Evolutionary conservation across 106 monocot species (phyloP), one percentile per base, ranked within the genome.

Genomic region (Allium cepa): DNA sequence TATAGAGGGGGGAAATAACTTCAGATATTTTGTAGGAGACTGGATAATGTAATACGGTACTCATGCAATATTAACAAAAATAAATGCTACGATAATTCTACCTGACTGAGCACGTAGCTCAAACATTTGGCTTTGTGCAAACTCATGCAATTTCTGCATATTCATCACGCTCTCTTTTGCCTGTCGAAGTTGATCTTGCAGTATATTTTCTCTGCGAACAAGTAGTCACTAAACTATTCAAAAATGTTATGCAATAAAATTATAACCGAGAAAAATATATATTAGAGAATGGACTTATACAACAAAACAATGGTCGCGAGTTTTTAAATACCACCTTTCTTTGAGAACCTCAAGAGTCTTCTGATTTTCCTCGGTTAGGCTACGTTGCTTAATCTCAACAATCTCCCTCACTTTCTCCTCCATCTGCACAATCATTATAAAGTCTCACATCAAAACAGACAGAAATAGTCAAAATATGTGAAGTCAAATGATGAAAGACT

Each of bases 331-430:
- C 36, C 76, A 97, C 96, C 96, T 92, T 78, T 97, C 96, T 80
- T 92, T 97, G 17, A 97, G 66, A 70, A 89, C 88, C 67, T 97
- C 96, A 26, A 97, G 82, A 53, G 92, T 97, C 78, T 89, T 97
- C 70, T 97, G 96, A 64, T 86, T 97, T 74, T 97, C 96, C 79
- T 97, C 96, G 46, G 96, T 88, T 46, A 97, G 74, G 68, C 82
- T 97, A 18, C 96, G 86, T 65, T 97, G 96, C 67, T 86, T 88
- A 57, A 97, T 97, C 71, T 97, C 96, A 74, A 97, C 96, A 72
- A 97, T 79, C 73, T 97, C 96, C 62, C 85, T 88, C 45, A 97
- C 91, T 79, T 97, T 97, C 74, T 97, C 96, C 70, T 97, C 96
- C 96, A 97, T 97, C 96, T 97, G 75, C 68, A 64, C 26, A 28